phyloP scores from a whole-genome alignment of 2,329 filamentous ascomycete genomes.

The Botrytis porri region DNA sequence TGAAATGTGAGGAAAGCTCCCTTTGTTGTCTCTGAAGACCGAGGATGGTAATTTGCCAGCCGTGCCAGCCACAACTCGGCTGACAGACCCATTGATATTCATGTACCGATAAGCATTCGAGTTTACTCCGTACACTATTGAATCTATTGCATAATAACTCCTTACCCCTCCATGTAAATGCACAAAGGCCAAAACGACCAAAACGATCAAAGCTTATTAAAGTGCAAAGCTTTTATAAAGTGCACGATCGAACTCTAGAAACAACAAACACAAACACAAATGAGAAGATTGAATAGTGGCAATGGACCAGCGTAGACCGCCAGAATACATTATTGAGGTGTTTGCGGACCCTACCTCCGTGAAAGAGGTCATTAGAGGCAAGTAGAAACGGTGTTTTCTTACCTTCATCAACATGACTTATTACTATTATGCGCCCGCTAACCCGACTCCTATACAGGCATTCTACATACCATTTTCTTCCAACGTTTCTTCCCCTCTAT shows the following conservation, averaged over 20 bases:
- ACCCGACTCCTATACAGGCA: constrained; percentile 53
- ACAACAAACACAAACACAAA: constrained; percentile 15
- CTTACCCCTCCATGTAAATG: constrained; percentile 21
- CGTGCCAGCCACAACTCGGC: constrained; percentile 15
- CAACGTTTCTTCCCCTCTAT: constrained; percentile 93
- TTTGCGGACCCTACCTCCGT: constrained; percentile 89
- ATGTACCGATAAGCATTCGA: constrained; percentile 16
- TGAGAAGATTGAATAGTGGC: constrained; percentile 13
- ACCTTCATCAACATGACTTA: neutral
- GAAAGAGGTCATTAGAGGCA: constrained; percentile 90
- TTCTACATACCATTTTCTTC: constrained; percentile 98
- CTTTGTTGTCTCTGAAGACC: constrained; percentile 17
- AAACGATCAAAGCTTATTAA: no score
- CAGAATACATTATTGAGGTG: constrained; percentile 90
- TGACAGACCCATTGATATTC: neutral
- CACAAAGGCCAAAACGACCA: constrained; percentile 19
- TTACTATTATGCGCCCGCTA: constrained; percentile 2
- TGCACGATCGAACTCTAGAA: constrained; percentile 8
- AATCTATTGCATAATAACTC: constrained; percentile 18
- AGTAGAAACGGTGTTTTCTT: constrained; percentile 17
- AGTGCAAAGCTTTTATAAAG: constrained; percentile 2
- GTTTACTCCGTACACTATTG: constrained; percentile 1
- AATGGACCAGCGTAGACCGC: constrained; percentile 66
- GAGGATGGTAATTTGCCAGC: constrained; percentile 16
- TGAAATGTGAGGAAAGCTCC: constrained; percentile 7